Evolutionary conservation across 169 alveolate genomes (phyloP), one percentile per base, ranked within the genome.

Genomic region (Plasmodium inui): DNA sequence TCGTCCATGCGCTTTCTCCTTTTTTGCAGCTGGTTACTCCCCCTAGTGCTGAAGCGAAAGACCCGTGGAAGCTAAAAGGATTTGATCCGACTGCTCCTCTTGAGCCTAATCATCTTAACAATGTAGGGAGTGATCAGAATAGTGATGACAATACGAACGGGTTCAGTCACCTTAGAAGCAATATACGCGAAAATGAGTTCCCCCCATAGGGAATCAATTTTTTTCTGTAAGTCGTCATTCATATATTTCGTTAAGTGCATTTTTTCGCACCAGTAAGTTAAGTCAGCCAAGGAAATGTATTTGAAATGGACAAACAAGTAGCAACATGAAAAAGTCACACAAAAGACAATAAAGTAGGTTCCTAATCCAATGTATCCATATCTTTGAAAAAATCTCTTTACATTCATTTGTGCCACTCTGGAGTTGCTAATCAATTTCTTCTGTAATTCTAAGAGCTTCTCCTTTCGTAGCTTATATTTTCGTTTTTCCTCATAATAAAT

Each of bases 201-300:
- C 32, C 94, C 94, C 94, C 94, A 88, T 12, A 88, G n/a, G 5
- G 94, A 88, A 34, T 88, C 94, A 34, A 88, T 88, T 79, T 88
- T 88, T 79, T 88, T 88, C 46, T 88, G 94, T 79, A 88, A 28
- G 30, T 79, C 76, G 28, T 88, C 94, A 88, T 57, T 72, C 14
- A 88, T 79, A 30, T 88, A 88, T 88, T 88, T 88, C 14, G 70
- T 88, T 37, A 88, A 55, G 61, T 88, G 94, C 80, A 73, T 88
- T 79, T 88, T 88, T 88, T 88, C 94, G 39, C 90, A 76, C 32
- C 71, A 10, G 50, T 88, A 88, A 7, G 72, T 88, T 61, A 88
- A 19, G 22, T 88, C 94, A 12, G 94, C 17, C 71, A 88, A 79
- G 28, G 94, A 88, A 41, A 88, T 88, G 53, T 88, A 88, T 57